A percentile compares a stretch with the other conserved stretches of the same genome.
These are phyloP conservation scores for Solanum neorickii DNA, from an alignment of 257 asterid species.

Conservation along the genomic window DNA sequence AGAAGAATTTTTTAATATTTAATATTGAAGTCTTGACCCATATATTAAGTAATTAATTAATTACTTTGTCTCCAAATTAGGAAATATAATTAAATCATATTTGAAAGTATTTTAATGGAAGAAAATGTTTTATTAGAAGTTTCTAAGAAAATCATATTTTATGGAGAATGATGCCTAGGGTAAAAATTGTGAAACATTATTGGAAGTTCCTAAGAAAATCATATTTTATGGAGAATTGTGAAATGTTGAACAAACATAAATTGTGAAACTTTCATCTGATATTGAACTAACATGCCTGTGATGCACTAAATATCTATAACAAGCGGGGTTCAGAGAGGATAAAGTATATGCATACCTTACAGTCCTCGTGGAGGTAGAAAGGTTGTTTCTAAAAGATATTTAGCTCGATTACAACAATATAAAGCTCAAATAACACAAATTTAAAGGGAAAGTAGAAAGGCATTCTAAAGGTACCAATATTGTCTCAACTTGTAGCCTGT, in stretches of 20 bases:
- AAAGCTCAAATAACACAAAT: not conserved
- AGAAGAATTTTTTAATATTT: not conserved
- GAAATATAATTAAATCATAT: not conserved
- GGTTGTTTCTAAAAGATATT: not conserved
- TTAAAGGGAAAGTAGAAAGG: not conserved
- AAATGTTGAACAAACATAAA: too few species aligned
- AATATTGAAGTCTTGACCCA: not conserved
- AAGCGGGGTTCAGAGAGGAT: not conserved
- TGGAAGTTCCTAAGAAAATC: not conserved
- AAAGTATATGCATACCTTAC: too few species aligned
- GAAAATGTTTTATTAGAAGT: not conserved
- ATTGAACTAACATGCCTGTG: too few species aligned
- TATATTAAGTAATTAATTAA: not conserved
- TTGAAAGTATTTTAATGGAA: not conserved
- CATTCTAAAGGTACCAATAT: not conserved
- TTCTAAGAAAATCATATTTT: not conserved
- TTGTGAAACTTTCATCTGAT: too few species aligned
- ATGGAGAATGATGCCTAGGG: too few species aligned
- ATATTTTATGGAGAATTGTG: not conserved
- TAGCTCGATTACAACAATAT: not conserved
- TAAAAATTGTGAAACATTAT: not conserved
- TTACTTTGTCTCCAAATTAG: not conserved
- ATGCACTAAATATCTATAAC: not conserved
- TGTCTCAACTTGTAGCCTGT: conserved; percentile 10
- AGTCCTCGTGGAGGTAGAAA: too few species aligned